Base-by-base conservation (phyloP, 2,329 filamentous ascomycete genomes). In the Plenodomus lindquistii region DNA sequence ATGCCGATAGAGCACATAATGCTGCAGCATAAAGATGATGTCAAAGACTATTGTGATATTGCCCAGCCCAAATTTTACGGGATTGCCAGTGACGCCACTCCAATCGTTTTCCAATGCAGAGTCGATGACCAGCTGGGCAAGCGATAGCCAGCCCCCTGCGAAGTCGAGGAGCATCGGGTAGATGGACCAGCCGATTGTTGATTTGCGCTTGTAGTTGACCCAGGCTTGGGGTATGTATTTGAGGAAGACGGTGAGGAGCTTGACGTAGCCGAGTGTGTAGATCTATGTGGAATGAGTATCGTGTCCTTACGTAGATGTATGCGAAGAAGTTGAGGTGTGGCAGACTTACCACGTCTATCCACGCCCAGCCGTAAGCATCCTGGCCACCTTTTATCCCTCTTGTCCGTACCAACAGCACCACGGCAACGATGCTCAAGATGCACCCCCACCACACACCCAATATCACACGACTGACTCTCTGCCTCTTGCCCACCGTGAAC, bases 11-110 rank as follows among this genome's bases (percentile, higher is more conserved):
- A 96, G 71, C 29, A 92, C 76, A 63, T 92, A 97, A 73, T 97
- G 94, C 75, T 99, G 94, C 4, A 82, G 65, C 42, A 97, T 87
- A 68, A 97, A 97, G 40, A 96, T 78, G 24, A 88, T 55, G 68
- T 97, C 93, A 70, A 96, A 97, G 2, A 89, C 70, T 62, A 97
- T 87, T 48, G 86, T 91, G 38, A 96, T 84, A 65, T 96, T 93
- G 13, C 89, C 88, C 36, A 97, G 79, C 2, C 86, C 85, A 49
- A 97, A 85, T 76, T 97, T 99, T 60, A 94, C 87, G 0, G 91
- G 90, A 70, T 97, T 97, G 1, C 92, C 93, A 0, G 87, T 91
- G 48, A 97, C 80, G 18, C 93, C 94, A 40, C 86, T 88, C 92
- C 93, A 97, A 75, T 96, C 91, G 46, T 81, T 81, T 71, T 94